Conservation (phyloP, 805 yeast species). For the Suhomyces sp. region DNA sequence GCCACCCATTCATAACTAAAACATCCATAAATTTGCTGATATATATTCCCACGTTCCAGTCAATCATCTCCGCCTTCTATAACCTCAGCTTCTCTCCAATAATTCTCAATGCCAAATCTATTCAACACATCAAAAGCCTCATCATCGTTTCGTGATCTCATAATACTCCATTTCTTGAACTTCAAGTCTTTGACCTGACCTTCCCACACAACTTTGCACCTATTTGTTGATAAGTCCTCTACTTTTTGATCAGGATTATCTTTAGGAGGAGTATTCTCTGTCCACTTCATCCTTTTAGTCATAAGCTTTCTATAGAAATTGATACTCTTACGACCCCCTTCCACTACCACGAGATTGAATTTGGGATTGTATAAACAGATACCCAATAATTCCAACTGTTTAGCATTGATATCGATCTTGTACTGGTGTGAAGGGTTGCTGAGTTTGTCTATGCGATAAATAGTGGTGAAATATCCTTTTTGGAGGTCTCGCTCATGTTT, state of each 20-base stretch:
- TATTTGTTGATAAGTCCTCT: conserved; percentile 44
- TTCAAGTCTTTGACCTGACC: conserved; percentile 56
- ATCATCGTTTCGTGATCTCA: conserved; percentile 49
- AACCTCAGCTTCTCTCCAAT: conserved; percentile 54
- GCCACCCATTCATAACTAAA: too few relatives aligned
- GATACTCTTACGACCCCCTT: conserved; percentile 67
- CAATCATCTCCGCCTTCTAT: too few relatives aligned
- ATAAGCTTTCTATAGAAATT: conserved; percentile 64
- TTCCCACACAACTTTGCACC: conserved; percentile 62
- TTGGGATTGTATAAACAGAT: conserved; percentile 46
- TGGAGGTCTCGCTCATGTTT: conserved; percentile 45
- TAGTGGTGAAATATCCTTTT: conserved; percentile 56
- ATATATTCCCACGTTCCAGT: neutral
- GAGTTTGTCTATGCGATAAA: conserved; percentile 55
- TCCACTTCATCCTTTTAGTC: conserved; percentile 68
- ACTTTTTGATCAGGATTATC: conserved; percentile 10
- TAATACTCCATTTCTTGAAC: conserved; percentile 71
- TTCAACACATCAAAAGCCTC: conserved; percentile 50
- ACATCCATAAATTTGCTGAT: too few relatives aligned
- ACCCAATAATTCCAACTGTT: conserved; percentile 68
- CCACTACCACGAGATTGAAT: conserved; percentile 64
- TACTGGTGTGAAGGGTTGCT: conserved; percentile 65
- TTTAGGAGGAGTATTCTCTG: conserved; percentile 43
- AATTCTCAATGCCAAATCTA: conserved; percentile 55
- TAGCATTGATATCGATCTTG: conserved; percentile 79